These are phyloP conservation scores for Tuber borchii DNA, from an alignment of 495 filamentous ascomycete genomes.

Conservation along the genomic window DNA sequence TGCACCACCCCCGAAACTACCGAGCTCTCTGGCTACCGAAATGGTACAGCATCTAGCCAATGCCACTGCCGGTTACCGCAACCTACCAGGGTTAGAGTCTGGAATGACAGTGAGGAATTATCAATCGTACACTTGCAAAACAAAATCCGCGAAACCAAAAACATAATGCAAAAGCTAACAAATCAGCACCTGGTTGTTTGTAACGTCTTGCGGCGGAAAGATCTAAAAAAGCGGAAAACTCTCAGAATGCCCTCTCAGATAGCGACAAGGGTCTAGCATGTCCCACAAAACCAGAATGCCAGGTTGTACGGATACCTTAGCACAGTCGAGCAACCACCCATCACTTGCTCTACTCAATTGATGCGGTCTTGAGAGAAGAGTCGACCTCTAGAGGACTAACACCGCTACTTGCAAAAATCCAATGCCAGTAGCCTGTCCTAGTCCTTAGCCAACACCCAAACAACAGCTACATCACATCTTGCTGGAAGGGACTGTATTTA, in stretches of 20 bases:
- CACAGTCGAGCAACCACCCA: background rate
- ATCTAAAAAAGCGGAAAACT: background rate
- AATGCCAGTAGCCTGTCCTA: background rate
- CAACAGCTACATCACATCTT: background rate
- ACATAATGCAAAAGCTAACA: background rate
- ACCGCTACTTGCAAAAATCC: no score
- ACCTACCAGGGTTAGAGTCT: background rate
- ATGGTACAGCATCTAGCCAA: no score
- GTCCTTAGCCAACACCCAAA: background rate
- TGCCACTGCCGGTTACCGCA: no score
- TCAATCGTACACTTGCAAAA: background rate
- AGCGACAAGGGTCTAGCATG: background rate
- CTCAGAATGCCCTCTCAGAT: background rate
- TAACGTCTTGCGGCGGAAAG: no score
- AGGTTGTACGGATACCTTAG: background rate
- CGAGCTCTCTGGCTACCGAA: no score
- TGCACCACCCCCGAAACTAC: no score
- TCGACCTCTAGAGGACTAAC: no score
- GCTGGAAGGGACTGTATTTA: background rate
- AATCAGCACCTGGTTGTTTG: background rate
- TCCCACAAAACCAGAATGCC: background rate
- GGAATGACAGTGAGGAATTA: background rate
- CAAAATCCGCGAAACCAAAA: no score
- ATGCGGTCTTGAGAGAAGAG: background rate
- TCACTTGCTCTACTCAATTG: no score